Percentiles rank a stretch among this genome's conserved stretches.
Conservation (phyloP, 768 basidiomycete species). For the Calvatia gigantea region DNA sequence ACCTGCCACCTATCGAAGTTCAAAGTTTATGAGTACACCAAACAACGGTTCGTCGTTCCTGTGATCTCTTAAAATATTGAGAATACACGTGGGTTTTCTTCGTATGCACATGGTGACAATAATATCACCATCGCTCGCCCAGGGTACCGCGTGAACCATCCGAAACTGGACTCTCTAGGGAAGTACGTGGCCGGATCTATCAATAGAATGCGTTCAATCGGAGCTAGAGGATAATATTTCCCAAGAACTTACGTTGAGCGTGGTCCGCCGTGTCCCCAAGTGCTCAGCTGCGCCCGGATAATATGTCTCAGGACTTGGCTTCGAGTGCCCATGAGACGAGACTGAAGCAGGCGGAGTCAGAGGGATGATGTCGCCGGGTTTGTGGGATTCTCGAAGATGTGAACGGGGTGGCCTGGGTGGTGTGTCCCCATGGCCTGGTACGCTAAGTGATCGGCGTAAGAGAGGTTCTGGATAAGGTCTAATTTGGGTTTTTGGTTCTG, state of each 20-base stretch:
- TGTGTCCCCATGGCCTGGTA: conserved; percentile 1
- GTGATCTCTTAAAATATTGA: neutral
- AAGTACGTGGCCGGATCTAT: conserved; percentile 8
- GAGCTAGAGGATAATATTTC: neutral
- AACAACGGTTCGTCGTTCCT: conserved; percentile 1
- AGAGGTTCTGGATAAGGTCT: conserved; percentile 4
- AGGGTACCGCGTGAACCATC: neutral
- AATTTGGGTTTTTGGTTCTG: neutral
- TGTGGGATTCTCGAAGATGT: conserved; percentile 17
- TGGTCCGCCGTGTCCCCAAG: conserved; percentile 1
- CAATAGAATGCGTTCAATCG: neutral
- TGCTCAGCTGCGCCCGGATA: neutral
- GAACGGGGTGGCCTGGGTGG: conserved; percentile 20
- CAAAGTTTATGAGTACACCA: conserved; percentile 5
- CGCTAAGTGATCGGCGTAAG: conserved; percentile 5
- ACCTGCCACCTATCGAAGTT: neutral
- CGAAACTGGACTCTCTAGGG: neutral
- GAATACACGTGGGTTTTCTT: neutral
- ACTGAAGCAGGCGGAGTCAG: conserved; percentile 14
- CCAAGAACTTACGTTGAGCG: conserved; percentile 7
- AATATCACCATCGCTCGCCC: neutral
- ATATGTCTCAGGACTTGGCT: neutral
- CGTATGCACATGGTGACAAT: neutral
- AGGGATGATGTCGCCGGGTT: neutral
- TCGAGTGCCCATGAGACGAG: neutral